Base-by-base conservation (phyloP, 805 yeast species). In the Candida germanica region DNA sequence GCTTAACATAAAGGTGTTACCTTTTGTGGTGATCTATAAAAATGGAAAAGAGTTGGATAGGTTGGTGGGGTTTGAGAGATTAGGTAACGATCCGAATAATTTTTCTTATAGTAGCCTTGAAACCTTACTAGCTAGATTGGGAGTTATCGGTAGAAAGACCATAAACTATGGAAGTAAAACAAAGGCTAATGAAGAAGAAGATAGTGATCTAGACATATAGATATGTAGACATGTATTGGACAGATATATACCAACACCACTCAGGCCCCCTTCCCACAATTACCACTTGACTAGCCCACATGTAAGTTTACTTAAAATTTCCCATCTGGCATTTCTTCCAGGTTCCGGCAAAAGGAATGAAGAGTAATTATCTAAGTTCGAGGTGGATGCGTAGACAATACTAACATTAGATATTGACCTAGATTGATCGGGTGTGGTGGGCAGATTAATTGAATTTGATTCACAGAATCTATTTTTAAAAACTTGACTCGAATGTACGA, bases 31-130 rank as follows among this genome's bases (percentile, higher is more conserved):
- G 2, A 64, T 78, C 6, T 87, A 80, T 50, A 62, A 60, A 9
- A 62, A 72, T 24, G 89, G 89, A 1, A 57, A 68, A 29, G 91
- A 84, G 47, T 52, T 64, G 3, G 68, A 71, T 10, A 60, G 86
- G 42, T 50, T 85, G 4, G 70, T 85, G 4, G 96, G 96, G 5
- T 81, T 87, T 49, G 80, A 79, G 35, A 71, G 73, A 21, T 59
- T 86, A 29, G 74, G 78, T 19, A 49, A 53, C 23, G 61, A 70
- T 33, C 60, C 68, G 3, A 66, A 69, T 33, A 71, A 65, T 26
- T 79, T 81, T 47, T 50, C 65, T 2, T 47, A 73, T 6, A 70
- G 64, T 28, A 49, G 65, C 2, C 58, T 85, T 41, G 89, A 83
- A 49, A 40, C 40, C 7, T 46, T 51, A 13, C 40, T 56, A 14